Conservation (phyloP, 2,329 filamentous ascomycete species). For the Colletotrichum brevisporum region DNA sequence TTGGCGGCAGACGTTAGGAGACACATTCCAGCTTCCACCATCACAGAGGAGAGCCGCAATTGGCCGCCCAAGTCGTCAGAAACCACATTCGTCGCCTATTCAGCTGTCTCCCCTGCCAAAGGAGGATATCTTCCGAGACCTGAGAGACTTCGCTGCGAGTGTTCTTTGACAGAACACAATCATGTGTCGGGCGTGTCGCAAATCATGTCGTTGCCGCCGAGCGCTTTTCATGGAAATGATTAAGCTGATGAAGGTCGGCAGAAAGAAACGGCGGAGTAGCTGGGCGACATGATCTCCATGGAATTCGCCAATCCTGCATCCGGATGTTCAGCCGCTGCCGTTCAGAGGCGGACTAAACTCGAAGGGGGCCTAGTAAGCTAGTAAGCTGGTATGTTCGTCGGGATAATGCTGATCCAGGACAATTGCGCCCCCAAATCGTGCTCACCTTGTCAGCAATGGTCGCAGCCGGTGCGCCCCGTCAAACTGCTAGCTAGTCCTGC, state of each 20-base stretch:
- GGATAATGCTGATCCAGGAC: slow-evolving; percentile 7
- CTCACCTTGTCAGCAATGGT: slow-evolving; percentile 7
- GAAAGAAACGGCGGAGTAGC: neutral
- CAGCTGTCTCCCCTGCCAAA: too few species aligned
- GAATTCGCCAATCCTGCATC: slow-evolving; percentile 19
- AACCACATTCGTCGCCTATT: too few species aligned
- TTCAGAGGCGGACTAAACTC: slow-evolving; percentile 16
- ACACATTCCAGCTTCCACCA: too few species aligned
- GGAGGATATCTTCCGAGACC: too few species aligned
- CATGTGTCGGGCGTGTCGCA: too few species aligned
- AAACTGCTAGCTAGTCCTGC: neutral
- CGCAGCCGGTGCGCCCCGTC: slow-evolving; percentile 3
- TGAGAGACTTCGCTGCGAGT: too few species aligned
- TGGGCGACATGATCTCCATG: neutral
- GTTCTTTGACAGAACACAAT: too few species aligned
- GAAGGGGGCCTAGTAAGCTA: neutral
- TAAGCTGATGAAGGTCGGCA: neutral
- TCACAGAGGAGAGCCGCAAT: too few species aligned
- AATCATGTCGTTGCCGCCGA: too few species aligned
- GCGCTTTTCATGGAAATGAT: neutral
- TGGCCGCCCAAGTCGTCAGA: too few species aligned
- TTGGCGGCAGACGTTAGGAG: too few species aligned
- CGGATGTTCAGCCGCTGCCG: slow-evolving; percentile 25
- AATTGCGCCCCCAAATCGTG: neutral
- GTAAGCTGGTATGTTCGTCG: neutral